These are phyloP conservation scores for Aschersonia sp. DNA, from an alignment of 2,329 filamentous ascomycete genomes.

Conservation along the genomic window DNA sequence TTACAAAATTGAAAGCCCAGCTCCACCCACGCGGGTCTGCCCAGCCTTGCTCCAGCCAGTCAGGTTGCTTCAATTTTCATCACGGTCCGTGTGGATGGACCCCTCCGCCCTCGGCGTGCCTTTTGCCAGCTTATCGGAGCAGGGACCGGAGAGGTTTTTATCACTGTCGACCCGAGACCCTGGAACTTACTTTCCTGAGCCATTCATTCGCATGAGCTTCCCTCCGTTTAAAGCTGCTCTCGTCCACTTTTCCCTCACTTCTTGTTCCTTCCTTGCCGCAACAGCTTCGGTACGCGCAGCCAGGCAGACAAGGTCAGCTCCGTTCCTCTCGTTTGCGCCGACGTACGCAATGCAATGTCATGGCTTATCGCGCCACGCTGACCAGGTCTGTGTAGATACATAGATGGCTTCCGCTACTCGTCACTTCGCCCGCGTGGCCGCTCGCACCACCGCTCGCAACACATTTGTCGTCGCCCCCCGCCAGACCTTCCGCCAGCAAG, in stretches of 20 bases:
- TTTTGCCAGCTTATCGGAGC: not conserved
- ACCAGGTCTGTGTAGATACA: not conserved
- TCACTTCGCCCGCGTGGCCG: conserved; percentile 41
- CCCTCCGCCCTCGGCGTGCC: not conserved
- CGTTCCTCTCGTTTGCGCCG: no score
- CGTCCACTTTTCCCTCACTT: no score
- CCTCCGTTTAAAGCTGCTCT: no score
- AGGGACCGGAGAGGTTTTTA: not conserved
- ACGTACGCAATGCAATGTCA: no score
- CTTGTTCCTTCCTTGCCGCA: no score
- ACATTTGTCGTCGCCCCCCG: conserved; percentile 46
- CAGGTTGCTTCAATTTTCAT: conserved; percentile 6
- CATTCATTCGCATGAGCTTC: no score
- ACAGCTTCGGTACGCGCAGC: no score
- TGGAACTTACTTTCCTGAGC: not conserved
- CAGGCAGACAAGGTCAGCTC: no score
- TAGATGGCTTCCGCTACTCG: conserved; percentile 31
- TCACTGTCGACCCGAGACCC: not conserved
- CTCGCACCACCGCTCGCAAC: conserved; percentile 42
- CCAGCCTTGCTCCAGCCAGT: conserved; percentile 1
- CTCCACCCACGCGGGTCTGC: conserved; percentile 1
- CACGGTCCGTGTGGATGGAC: not conserved
- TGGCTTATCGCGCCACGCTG: not conserved
- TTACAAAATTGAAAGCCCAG: not conserved
- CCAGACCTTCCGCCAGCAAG: conserved; percentile 58